Conservation (phyloP, 495 filamentous ascomycete species). For the Penicillium crystallinum region DNA sequence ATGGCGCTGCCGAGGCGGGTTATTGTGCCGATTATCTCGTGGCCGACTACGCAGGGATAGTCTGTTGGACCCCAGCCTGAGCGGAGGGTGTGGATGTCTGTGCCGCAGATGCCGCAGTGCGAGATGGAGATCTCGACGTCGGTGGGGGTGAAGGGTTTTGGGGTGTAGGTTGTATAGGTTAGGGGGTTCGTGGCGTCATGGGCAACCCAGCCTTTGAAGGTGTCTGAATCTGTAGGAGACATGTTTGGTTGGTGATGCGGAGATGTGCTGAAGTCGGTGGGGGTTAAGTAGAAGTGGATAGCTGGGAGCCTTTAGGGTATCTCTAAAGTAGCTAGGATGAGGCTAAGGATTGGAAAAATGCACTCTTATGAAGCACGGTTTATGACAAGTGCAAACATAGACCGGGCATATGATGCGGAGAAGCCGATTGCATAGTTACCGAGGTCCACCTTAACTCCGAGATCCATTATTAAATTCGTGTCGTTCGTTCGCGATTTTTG, state of each 20-base stretch:
- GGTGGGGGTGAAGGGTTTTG: slow-evolving; percentile 71
- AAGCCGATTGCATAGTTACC: slow-evolving; percentile 8
- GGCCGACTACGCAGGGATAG: slow-evolving; percentile 73
- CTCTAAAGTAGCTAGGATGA: not conserved
- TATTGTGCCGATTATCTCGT: slow-evolving; percentile 78
- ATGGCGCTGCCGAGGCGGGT: slow-evolving; percentile 56
- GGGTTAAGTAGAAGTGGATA: not conserved
- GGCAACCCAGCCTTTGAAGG: slow-evolving; percentile 82
- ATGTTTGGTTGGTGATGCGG: slow-evolving; percentile 13
- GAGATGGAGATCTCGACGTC: slow-evolving; percentile 61
- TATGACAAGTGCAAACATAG: not conserved
- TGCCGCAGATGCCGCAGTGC: slow-evolving; percentile 82
- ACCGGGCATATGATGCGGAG: slow-evolving; percentile 6
- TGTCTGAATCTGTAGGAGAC: slow-evolving; percentile 17
- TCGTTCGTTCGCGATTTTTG: not conserved
- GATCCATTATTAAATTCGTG: not conserved
- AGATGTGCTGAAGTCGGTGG: not conserved
- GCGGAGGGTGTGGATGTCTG: slow-evolving; percentile 69
- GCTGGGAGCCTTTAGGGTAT: not conserved
- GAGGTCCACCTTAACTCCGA: slow-evolving; percentile 7
- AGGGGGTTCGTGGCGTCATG: slow-evolving; percentile 65
- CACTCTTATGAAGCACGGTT: not conserved
- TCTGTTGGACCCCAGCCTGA: slow-evolving; percentile 66
- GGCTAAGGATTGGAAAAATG: not conserved
- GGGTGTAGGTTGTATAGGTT: slow-evolving; percentile 63